Conservation (phyloP, 257 asterid genomes). For the Jacaranda copaia region DNA sequence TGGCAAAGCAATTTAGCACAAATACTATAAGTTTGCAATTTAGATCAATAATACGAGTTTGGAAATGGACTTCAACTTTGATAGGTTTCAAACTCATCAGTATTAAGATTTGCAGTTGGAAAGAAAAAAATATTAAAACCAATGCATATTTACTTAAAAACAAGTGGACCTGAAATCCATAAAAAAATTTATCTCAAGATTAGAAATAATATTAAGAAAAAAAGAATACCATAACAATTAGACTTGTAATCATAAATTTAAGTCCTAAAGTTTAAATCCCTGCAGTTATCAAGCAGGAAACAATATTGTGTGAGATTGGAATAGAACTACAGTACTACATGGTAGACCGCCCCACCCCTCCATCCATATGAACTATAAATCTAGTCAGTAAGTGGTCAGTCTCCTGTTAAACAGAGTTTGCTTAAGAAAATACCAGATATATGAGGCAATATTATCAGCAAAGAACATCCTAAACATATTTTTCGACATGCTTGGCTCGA, state of each 20-base stretch:
- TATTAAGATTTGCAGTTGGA: neutral
- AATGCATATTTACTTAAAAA: neutral
- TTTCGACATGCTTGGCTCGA: neutral
- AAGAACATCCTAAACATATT: neutral
- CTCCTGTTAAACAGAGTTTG: neutral
- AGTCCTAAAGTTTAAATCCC: neutral
- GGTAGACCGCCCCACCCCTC: neutral
- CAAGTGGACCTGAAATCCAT: neutral
- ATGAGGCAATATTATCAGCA: neutral
- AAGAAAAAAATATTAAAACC: no score
- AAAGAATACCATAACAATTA: neutral
- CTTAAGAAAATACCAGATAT: neutral
- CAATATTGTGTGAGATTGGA: neutral
- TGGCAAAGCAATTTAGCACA: neutral
- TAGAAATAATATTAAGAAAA: neutral
- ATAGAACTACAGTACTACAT: neutral
- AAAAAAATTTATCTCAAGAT: neutral
- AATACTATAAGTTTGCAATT: neutral
- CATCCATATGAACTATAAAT: slow-evolving; percentile 6
- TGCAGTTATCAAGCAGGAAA: neutral
- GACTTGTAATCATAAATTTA: neutral
- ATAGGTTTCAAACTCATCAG: neutral
- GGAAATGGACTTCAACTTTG: neutral
- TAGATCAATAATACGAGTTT: neutral
- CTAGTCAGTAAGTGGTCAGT: neutral